These are phyloP conservation scores for Hypoxylon sp. DNA, from an alignment of 2,329 filamentous ascomycete genomes.

Conservation along the genomic window DNA sequence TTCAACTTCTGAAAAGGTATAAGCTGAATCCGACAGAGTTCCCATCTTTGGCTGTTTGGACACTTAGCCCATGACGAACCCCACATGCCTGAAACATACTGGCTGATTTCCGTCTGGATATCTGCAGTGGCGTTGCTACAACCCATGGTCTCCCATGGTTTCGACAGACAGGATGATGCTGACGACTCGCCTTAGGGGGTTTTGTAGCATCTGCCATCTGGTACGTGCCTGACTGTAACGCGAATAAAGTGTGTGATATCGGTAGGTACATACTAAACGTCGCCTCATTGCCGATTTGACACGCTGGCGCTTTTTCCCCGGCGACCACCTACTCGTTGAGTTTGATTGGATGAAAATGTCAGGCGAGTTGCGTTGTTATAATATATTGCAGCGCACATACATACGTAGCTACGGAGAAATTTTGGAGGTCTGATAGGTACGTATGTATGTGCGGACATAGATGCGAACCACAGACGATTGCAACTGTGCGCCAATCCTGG, in stretches of 20 bases:
- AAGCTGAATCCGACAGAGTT: slow-evolving; percentile 32
- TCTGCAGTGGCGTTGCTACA: slow-evolving; percentile 45
- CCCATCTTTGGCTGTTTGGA: slow-evolving; percentile 41
- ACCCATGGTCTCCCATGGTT: slow-evolving; percentile 27
- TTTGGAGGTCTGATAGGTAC: slow-evolving; percentile 12
- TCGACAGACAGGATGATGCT: slow-evolving; percentile 37
- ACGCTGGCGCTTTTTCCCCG: slow-evolving; percentile 30
- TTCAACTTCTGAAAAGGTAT: slow-evolving; percentile 36
- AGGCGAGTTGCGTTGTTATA: slow-evolving; percentile 33
- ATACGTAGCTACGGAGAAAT: slow-evolving; percentile 15
- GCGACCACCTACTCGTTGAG: slow-evolving; percentile 22
- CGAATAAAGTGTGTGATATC: slow-evolving; percentile 40
- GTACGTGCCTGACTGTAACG: slow-evolving; percentile 41
- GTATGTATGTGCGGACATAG: neutral
- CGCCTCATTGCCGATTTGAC: slow-evolving; percentile 38
- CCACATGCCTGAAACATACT: slow-evolving; percentile 46
- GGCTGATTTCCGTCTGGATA: slow-evolving; percentile 44
- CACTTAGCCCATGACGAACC: slow-evolving; percentile 32
- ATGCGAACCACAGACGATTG: slow-evolving; percentile 40
- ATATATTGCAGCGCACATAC: slow-evolving; percentile 29
- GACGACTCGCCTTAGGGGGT: slow-evolving; percentile 23
- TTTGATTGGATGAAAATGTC: slow-evolving; percentile 31
- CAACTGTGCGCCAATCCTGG: slow-evolving; percentile 43
- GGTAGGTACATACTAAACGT: slow-evolving; percentile 20
- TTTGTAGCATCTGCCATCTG: slow-evolving; percentile 22